A percentile compares a stretch with the other conserved stretches of the same genome.
Evolutionary conservation across 352 stramenopile genomes (phyloP).

Genomic region (Globisporangium cystogenes): DNA sequence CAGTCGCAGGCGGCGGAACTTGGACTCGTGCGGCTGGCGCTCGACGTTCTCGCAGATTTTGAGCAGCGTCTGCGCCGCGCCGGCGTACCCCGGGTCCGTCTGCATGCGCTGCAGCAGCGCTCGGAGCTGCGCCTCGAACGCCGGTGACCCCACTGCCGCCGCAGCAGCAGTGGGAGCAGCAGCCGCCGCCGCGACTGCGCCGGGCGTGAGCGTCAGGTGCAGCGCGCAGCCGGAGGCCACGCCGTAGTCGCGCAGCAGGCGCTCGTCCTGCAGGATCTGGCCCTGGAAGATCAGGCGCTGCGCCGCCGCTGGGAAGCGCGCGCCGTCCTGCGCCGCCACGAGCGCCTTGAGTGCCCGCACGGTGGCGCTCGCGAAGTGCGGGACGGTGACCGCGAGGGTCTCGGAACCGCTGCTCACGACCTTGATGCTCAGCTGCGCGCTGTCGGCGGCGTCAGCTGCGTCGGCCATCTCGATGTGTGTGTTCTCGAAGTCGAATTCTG

Average conservation of each 20-base stretch:
- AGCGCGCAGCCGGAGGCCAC: conserved; percentile 55
- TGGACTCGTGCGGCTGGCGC: conserved; percentile 60
- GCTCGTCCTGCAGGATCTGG: conserved; percentile 76
- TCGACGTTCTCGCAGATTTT: conserved; percentile 85
- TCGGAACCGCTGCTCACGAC: conserved; percentile 62
- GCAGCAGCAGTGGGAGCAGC: conserved; percentile 1
- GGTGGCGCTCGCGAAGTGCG: conserved; percentile 31
- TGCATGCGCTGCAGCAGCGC: conserved; percentile 58
- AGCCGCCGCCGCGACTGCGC: conserved; percentile 14
- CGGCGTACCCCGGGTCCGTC: conserved; percentile 33
- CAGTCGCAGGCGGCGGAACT: conserved; percentile 71
- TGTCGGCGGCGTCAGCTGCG: background rate
- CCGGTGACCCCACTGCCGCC: conserved; percentile 6
- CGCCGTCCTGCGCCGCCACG: conserved; percentile 47
- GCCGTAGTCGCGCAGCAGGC: conserved; percentile 58
- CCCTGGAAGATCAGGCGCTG: conserved; percentile 87
- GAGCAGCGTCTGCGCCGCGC: conserved; percentile 58
- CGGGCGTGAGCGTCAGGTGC: conserved; percentile 59
- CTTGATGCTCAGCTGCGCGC: conserved; percentile 56
- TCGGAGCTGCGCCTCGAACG: conserved; percentile 26
- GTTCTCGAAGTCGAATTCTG: no score
- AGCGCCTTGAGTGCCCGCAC: conserved; percentile 63
- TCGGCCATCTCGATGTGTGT: no score
- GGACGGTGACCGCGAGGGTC: conserved; percentile 38
- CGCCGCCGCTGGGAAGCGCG: conserved; percentile 51